Evolutionary conservation across 2,329 filamentous ascomycete genomes (phyloP).

Genomic region (Nemania serpens): DNA sequence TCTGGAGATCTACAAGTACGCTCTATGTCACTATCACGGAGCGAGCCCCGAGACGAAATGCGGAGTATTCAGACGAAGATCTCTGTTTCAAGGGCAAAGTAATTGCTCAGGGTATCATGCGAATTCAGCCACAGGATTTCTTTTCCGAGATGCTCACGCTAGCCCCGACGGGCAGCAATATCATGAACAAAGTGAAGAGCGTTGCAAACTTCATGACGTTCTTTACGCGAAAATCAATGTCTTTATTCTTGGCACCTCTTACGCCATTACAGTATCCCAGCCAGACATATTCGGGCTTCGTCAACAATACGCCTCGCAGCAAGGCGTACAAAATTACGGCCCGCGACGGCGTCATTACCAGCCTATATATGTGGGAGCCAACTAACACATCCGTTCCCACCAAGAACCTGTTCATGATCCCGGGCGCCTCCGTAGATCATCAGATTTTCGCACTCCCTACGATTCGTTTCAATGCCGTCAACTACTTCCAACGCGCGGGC

Average conservation of each 20-base stretch:
- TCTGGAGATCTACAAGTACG: constrained; percentile 66
- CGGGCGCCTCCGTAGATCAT: constrained; percentile 66
- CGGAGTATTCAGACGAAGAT: constrained; percentile 42
- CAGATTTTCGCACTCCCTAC: constrained; percentile 67
- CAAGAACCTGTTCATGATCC: constrained; percentile 63
- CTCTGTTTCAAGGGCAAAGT: constrained; percentile 49
- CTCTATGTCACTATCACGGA: constrained; percentile 65
- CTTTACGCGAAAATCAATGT: constrained; percentile 59
- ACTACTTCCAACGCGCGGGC: constrained; percentile 64
- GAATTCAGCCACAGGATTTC: constrained; percentile 59
- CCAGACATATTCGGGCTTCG: constrained; percentile 53
- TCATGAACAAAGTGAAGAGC: constrained; percentile 51
- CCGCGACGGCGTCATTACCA: constrained; percentile 56
- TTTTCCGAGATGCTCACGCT: constrained; percentile 59
- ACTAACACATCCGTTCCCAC: constrained; percentile 44
- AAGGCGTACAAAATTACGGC: constrained; percentile 53
- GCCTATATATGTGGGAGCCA: constrained; percentile 63
- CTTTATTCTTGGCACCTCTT: constrained; percentile 59
- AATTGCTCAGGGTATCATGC: constrained; percentile 64
- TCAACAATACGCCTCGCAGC: constrained; percentile 55
- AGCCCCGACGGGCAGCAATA: constrained; percentile 52
- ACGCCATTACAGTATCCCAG: constrained; percentile 60
- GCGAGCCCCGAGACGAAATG: constrained; percentile 32
- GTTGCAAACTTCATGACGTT: constrained; percentile 58
- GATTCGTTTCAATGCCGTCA: constrained; percentile 65